Evolutionary conservation across 768 basidiomycete species (phyloP).

Genomic region (Rhizopogon vulgaris): DNA sequence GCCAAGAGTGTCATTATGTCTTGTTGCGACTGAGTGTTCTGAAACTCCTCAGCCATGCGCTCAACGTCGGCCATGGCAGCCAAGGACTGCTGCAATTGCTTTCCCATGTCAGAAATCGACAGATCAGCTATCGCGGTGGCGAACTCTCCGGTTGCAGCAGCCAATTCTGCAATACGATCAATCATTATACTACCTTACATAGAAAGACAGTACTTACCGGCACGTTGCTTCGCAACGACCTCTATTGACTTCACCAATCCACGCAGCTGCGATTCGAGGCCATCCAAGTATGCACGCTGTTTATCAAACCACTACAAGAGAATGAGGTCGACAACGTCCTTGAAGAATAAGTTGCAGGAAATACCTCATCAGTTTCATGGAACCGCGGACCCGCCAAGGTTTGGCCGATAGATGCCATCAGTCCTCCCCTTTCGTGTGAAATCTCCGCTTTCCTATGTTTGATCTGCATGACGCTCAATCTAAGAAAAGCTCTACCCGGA

Average conservation of each 20-base stretch:
- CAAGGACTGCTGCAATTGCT: constrained; percentile 65
- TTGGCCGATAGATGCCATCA: constrained; percentile 81
- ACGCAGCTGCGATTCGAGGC: constrained; percentile 83
- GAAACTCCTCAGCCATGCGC: constrained; percentile 64
- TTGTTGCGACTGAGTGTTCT: constrained; percentile 69
- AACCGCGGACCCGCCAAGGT: constrained; percentile 75
- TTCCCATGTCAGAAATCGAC: constrained; percentile 68
- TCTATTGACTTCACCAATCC: constrained; percentile 86
- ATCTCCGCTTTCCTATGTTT: constrained; percentile 81
- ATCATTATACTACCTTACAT: background rate
- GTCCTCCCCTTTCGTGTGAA: constrained; percentile 70
- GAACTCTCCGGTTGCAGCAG: constrained; percentile 72
- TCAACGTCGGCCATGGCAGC: constrained; percentile 70
- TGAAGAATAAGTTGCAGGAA: constrained; percentile 4
- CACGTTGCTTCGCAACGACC: constrained; percentile 73
- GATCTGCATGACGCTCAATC: constrained; percentile 44
- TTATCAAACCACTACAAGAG: constrained; percentile 83
- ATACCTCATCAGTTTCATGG: constrained; percentile 82
- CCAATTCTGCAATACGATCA: constrained; percentile 45
- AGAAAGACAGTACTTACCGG: constrained; percentile 39
- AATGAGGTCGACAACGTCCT: background rate
- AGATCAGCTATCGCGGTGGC: constrained; percentile 65
- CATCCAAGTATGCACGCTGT: constrained; percentile 80
- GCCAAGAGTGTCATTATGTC: constrained; percentile 79
- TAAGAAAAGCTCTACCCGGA: background rate